Evolutionary conservation across 2,329 filamentous ascomycete species (phyloP).

Genomic region (Ophiostoma triangulosporum): DNA sequence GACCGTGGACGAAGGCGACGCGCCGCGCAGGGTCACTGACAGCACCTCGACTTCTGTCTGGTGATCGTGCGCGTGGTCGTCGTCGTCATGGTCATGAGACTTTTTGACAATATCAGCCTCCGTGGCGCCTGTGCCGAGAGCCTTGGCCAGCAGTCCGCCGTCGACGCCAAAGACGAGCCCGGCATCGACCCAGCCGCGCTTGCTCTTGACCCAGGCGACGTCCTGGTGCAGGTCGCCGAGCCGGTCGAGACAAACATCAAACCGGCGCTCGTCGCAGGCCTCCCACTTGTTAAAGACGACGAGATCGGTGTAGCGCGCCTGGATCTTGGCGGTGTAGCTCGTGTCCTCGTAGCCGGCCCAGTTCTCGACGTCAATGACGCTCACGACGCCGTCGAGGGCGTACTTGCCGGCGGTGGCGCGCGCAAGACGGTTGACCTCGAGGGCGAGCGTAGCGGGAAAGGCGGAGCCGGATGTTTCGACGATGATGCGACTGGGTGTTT

Average conservation of each 20-base stretch:
- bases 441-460: slow-evolving; percentile 75
- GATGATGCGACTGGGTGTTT: slow-evolving; percentile 49
- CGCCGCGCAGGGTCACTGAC: slow-evolving; percentile 52
- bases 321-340: slow-evolving; percentile 74
- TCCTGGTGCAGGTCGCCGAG: slow-evolving; percentile 72
- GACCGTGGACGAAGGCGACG: slow-evolving; percentile 20
- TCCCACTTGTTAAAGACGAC: slow-evolving; percentile 95
- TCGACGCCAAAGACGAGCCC: slow-evolving; percentile 81
- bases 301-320: slow-evolving; percentile 80
- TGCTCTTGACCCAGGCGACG: slow-evolving; percentile 72
- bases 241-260: slow-evolving; percentile 66
- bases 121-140: slow-evolving; percentile 30
- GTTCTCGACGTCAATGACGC: slow-evolving; percentile 87
- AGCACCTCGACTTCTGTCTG: slow-evolving; percentile 91
- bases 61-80: slow-evolving; percentile 39
- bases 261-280: slow-evolving; percentile 52
- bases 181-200: slow-evolving; percentile 63
- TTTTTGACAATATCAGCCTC: slow-evolving; percentile 17
- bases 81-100: slow-evolving; percentile 24
- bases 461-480: slow-evolving; percentile 87
- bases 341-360: slow-evolving; percentile 89
- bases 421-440: slow-evolving; percentile 73
- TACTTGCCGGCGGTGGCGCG: slow-evolving; percentile 55
- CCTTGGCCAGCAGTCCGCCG: slow-evolving; percentile 42
- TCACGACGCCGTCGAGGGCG: slow-evolving; percentile 73